Evolutionary conservation across 2,329 filamentous ascomycete species (phyloP).

Genomic region (Nemania sp.): DNA sequence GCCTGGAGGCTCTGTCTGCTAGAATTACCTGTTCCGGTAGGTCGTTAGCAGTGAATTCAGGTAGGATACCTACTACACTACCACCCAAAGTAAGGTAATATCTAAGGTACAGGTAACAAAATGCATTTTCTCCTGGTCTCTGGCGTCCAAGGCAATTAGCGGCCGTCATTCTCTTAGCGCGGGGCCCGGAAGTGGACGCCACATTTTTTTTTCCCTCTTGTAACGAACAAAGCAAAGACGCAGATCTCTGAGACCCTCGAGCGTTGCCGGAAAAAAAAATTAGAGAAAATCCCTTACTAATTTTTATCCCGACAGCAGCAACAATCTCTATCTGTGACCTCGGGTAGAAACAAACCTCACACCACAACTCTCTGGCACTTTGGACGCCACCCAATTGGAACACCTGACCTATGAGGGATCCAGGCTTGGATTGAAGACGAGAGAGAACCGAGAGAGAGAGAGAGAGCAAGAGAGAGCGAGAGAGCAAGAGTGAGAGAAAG

Average conservation of each 20-base stretch:
- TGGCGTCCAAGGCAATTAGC: constrained; percentile 12
- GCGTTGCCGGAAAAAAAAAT: not conserved
- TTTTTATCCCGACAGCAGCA: not conserved
- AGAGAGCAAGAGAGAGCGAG: not conserved
- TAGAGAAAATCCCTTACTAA: constrained; percentile 23
- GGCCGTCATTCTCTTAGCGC: constrained; percentile 27
- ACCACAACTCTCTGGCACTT: not conserved
- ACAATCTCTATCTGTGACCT: constrained; percentile 4
- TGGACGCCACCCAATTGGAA: constrained; percentile 24
- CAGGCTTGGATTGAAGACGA: not conserved
- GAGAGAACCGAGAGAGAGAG: no score
- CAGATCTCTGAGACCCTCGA: not conserved
- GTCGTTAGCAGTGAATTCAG: not conserved
- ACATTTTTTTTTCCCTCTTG: constrained; percentile 30
- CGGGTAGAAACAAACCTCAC: not conserved
- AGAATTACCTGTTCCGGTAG: constrained; percentile 23
- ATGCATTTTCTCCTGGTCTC: not conserved
- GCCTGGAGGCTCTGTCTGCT: not conserved
- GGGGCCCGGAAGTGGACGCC: constrained; percentile 29
- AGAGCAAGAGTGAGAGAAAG: not conserved
- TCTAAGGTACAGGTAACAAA: constrained; percentile 4
- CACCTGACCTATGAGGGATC: constrained; percentile 1
- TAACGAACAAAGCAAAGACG: no score
- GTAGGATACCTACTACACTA: no score
- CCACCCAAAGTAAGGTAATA: no score